Evolutionary conservation across 768 basidiomycete genomes (phyloP), one percentile per base, ranked within the genome.

Genomic region (Phylloporus scabripes): DNA sequence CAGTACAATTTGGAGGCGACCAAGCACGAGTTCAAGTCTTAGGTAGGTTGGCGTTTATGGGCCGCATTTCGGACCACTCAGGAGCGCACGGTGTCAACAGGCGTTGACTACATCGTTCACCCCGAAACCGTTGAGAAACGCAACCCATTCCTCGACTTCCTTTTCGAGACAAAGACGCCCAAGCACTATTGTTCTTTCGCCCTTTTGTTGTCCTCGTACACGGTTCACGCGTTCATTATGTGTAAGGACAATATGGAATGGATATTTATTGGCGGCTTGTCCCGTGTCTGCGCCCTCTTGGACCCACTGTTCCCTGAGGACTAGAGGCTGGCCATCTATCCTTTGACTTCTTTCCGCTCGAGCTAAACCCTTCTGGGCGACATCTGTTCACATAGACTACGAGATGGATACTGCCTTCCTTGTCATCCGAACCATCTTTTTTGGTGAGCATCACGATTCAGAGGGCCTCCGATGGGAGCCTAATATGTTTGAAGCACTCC

Each of bases 1-100:
- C 84, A 87, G 64, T 95, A 92, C 64, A 95, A 94, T 64, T 66
- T 96, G 49, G 85, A 89, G 59, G 85, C 85, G 39, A 86, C 81
- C 42, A 78, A 73, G 53, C 63, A 66, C 11, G 65, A 63, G 49
- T 50, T 39, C 43, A 23, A 52, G 26, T 46, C 55, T 5, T 48
- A 45, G 42, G 36, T 21, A 7, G 3, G 24, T 17, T 24, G 46
- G 39, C 5, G 23, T 15, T 33, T 48, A 7, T 29, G 31, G 23
- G n/a, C 5, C 2, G 17, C 15, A 9, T 41, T 9, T 20, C 42
- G 12, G 40, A 17, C 18, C 41, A 17, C 41, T 29, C 4, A 18
- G 28, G 17, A 15, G 37, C 11, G 20, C 7, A 38, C 21, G 20
- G 2, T 11, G 2, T 29, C 10, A 29, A 29, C 28, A 29, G 28